Evolutionary conservation across 176 grass and related monocot genomes (phyloP), one percentile per base, ranked within the genome.

Genomic region (Paspalum notatum): DNA sequence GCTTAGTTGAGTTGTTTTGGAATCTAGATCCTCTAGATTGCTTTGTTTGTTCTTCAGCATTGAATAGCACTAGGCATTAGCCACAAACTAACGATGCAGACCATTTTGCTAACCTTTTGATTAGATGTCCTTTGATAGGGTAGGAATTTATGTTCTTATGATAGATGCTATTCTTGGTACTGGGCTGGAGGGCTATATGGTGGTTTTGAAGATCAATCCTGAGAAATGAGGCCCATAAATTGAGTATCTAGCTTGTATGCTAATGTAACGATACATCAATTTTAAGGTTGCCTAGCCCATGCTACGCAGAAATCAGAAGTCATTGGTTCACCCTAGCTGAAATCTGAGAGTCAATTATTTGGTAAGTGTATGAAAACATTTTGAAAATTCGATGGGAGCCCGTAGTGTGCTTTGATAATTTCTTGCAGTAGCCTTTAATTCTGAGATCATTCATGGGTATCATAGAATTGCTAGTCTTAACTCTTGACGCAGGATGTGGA

Each of bases 61-160:
- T 74, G n/a, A 53, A 14, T 56, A 75, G 15, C 46, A 18, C 14
- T 9, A 25, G 25, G 4, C 12, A 62, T 18, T 64, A 52, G 26
- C 60, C 48, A 49, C 47, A 70, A 63, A 49, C 55, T 70, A 39
- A 40, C 68, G 40, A 55, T 85, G 46, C 11, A 38, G 49, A 65
- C 25, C 58, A 77, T 63, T n/a, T 77, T 58, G 17, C 46, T 16
- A n/a, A 52, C 17, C 26, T 68, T 52, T 56, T 16, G 26, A 80
- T 51, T 57, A 20, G 21, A 41, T 65, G 17, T 27, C 41, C 74
- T 55, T 85, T 38, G 26, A 32, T 57, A 12, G 56, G 5, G 2
- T 32, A 78, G 43, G 24, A 76, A 21, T 56, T 73, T 82, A 48
- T 72, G 26, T 69, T 75, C n/a, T 72, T 52, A 63, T 72, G 41